Conservation (phyloP, 768 basidiomycete species). For the Crassisporium funariophilum region DNA sequence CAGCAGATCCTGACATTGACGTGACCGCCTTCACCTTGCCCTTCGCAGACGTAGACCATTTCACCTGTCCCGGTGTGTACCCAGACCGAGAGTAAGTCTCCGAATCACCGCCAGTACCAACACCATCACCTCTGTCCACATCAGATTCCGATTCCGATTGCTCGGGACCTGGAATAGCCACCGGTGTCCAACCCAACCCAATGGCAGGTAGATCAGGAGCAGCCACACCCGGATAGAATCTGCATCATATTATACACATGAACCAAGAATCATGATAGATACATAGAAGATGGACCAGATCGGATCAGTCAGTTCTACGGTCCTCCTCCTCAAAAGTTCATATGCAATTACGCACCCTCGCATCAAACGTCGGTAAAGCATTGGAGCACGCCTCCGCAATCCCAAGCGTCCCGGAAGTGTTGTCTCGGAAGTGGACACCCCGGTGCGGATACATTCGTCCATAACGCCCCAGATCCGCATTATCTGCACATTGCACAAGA, state of each 20-base stretch:
- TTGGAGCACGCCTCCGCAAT: constrained; percentile 82
- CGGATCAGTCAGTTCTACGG: too few relatives aligned
- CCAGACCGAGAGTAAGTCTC: not conserved
- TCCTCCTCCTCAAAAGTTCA: too few relatives aligned
- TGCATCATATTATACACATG: too few relatives aligned
- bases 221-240: constrained; percentile 53
- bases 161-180: constrained; percentile 18
- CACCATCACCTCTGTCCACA: constrained; percentile 6
- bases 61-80: constrained; percentile 6
- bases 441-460: constrained; percentile 88
- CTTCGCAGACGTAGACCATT: constrained; percentile 2
- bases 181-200: constrained; percentile 25
- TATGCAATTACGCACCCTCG: constrained; percentile 61
- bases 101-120: not conserved
- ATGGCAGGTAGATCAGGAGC: constrained; percentile 35
- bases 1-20: constrained; percentile 17
- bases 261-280: constrained; percentile 5
- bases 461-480: constrained; percentile 88
- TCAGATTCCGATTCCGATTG: constrained; percentile 2
- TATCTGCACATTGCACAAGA: constrained; percentile 34
- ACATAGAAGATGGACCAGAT: too few relatives aligned
- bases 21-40: constrained; percentile 9
- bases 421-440: constrained; percentile 77
- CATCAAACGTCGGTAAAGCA: constrained; percentile 89
- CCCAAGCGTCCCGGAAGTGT: constrained; percentile 86